Evolutionary conservation across 352 stramenopile species (phyloP).

Genomic region (Aphanomyces euteiches): DNA sequence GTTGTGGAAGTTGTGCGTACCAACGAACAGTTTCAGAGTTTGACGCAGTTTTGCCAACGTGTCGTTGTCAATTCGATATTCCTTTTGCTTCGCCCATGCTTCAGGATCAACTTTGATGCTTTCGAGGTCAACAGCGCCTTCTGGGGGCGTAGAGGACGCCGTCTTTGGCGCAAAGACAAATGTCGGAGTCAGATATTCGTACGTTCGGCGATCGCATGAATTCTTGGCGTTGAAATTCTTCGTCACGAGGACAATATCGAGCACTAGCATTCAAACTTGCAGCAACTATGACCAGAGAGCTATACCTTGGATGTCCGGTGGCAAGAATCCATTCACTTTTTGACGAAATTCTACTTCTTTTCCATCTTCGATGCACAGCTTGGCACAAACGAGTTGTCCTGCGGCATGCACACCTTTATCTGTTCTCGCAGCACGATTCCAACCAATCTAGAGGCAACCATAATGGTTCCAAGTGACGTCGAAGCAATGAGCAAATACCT

Average conservation of each 20-base stretch:
- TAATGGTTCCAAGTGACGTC: not conserved
- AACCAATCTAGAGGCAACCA: conserved; percentile 55
- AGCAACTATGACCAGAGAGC: not conserved
- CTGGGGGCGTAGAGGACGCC: not conserved
- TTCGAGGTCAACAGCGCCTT: conserved; percentile 25
- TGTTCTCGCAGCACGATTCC: conserved; percentile 82
- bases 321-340: conserved; percentile 69
- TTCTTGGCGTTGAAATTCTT: conserved; percentile 91
- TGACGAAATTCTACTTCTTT: conserved; percentile 52
- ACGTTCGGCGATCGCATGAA: conserved; percentile 83
- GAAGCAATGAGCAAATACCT: conserved; percentile 37
- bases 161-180: conserved; percentile 67
- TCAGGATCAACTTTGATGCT: conserved; percentile 50
- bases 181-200: conserved; percentile 88
- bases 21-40: conserved; percentile 65
- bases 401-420: conserved; percentile 90
- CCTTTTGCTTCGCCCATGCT: conserved; percentile 62
- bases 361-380: conserved; percentile 80
- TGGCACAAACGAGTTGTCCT: conserved; percentile 78
- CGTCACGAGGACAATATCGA: conserved; percentile 80
- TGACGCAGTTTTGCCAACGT: conserved; percentile 49
- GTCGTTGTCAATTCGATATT: conserved; percentile 64
- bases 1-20: conserved; percentile 96
- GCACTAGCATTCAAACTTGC: conserved; percentile 34
- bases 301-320: conserved; percentile 65